A percentile compares a stretch with the other conserved stretches of the same genome.
Evolutionary conservation across 1,139 yeast genomes (phyloP).

Genomic region (Protomyces pachydermus): DNA sequence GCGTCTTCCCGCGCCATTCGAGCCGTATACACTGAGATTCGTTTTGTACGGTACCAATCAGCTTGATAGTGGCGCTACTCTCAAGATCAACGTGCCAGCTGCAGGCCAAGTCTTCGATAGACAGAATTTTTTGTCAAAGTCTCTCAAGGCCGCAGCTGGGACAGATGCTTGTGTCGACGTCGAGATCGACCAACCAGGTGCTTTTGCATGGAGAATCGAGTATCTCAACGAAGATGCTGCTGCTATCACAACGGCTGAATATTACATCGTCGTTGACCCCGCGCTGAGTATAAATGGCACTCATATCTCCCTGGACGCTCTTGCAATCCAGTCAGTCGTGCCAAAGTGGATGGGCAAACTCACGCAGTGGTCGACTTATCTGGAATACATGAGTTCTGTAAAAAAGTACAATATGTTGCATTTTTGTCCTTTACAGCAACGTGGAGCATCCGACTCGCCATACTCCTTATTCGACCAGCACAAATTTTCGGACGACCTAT

Average conservation of each 20-base stretch:
- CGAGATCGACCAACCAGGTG: constrained; percentile 67
- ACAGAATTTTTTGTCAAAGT: constrained; percentile 48
- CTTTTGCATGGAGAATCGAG: constrained; percentile 50
- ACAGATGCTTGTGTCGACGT: constrained; percentile 57
- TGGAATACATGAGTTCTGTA: constrained; percentile 50
- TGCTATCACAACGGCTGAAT: constrained; percentile 42
- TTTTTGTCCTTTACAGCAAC: constrained; percentile 83
- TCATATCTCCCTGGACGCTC: constrained; percentile 68
- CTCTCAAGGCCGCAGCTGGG: constrained; percentile 44
- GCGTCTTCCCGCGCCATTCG: constrained; percentile 50
- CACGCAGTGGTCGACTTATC: constrained; percentile 60
- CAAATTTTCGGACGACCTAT: constrained; percentile 61
- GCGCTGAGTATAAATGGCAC: constrained; percentile 54
- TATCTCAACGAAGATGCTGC: not conserved
- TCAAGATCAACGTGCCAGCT: constrained; percentile 73
- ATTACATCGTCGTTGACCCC: constrained; percentile 79
- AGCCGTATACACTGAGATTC: constrained; percentile 51
- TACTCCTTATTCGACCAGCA: constrained; percentile 87
- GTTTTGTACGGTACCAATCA: constrained; percentile 70
- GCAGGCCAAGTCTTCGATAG: constrained; percentile 50
- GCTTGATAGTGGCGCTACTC: constrained; percentile 62
- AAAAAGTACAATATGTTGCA: constrained; percentile 95
- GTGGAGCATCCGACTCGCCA: constrained; percentile 89
- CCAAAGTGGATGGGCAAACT: constrained; percentile 85
- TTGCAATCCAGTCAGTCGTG: constrained; percentile 77